Evolutionary conservation across 2,329 filamentous ascomycete genomes (phyloP), one percentile per base, ranked within the genome.

Genomic region (Pseudofabraea citricarpa): DNA sequence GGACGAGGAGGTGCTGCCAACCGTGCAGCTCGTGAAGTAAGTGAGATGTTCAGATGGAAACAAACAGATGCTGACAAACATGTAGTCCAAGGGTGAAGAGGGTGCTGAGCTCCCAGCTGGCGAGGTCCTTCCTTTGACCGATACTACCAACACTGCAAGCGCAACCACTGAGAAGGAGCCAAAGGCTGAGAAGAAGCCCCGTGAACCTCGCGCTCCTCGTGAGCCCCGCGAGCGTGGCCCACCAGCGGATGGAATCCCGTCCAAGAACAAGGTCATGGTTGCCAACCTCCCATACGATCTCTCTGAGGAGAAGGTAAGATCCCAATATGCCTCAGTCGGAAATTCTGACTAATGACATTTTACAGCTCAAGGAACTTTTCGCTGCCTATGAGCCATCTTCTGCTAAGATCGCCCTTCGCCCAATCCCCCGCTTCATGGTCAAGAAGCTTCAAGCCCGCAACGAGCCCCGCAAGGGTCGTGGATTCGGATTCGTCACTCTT

Each of bases 201-300:
- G 51, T 41, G 44, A 40, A 31, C 64, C 69, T 59, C 76, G 75
- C 50, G 67, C 71, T 59, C 70, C 72, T 60, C 77, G 77, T 61
- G 76, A 81, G 72, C 75, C 78, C 60, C 76, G 80, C 58, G 78
- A 96, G 81, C 90, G 93, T 68, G 93, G 93, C 52, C 93, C 93
- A 54, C 93, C 93, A 48, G 91, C 95, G 69, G 91, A 98, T 66
- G 93, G 93, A 58, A 88, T 98, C 63, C 85, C 93, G 55, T 97
- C 91, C 71, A 96, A 96, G 85, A 97, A 87, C 71, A 98, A 98
- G 86, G 89, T 98, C 72, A 98, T 98, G 93, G 93, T 98, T 63
- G 93, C 93, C 64, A 98, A 98, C 77, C 82, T 98, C 52, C 93
- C 93, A 41, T 98, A 98, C 65, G 91, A 98, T 73, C 80, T 97